Evolutionary conservation across 345 rosid genomes (phyloP).

Genomic region (Brassica incana): DNA sequence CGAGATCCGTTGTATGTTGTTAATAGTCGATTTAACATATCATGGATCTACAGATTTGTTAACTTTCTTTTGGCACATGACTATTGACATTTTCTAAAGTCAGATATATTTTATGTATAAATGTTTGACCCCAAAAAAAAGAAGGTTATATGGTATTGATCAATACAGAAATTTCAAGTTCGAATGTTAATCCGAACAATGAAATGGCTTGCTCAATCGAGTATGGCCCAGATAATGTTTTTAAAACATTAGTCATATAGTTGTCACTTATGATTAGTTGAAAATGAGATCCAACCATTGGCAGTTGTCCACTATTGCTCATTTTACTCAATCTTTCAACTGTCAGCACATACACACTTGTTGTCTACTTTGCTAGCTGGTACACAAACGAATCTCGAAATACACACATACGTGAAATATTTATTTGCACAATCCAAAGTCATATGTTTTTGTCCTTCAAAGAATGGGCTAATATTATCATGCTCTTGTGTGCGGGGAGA

Average conservation of each 20-base stretch:
- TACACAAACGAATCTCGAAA: too few relatives aligned
- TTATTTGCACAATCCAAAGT: too few relatives aligned
- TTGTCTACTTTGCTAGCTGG: too few relatives aligned
- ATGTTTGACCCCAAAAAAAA: neutral
- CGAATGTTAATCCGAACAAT: neutral
- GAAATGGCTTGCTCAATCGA: neutral
- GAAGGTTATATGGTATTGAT: neutral
- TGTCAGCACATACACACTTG: too few relatives aligned
- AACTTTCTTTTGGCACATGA: neutral
- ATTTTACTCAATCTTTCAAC: slow-evolving; percentile 15
- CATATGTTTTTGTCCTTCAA: too few relatives aligned
- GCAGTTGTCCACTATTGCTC: slow-evolving; percentile 1
- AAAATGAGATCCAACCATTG: slow-evolving; percentile 14
- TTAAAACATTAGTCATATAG: neutral
- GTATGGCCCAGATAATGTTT: neutral
- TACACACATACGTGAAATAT: too few relatives aligned
- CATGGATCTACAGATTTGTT: neutral
- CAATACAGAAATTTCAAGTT: neutral
- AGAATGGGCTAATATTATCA: too few relatives aligned
- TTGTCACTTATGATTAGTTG: neutral
- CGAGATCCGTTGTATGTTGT: neutral
- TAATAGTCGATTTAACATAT: neutral
- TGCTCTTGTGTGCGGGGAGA: too few relatives aligned
- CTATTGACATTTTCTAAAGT: neutral
- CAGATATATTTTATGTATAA: neutral